phyloP scores from a whole-genome alignment of 306 rosid genomes.

The Glycine latifolia region DNA sequence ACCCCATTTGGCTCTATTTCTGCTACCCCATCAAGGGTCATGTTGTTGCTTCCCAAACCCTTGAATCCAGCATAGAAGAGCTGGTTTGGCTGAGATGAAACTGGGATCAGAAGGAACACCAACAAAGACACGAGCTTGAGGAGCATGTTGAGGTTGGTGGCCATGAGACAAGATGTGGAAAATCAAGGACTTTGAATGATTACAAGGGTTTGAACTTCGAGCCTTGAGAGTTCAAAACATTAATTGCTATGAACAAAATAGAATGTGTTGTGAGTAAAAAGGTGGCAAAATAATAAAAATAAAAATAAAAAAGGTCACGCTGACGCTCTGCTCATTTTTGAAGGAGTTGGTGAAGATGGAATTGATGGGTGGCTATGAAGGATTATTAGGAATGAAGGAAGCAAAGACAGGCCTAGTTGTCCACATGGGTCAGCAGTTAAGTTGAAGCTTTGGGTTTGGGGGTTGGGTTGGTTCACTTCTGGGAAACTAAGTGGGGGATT shows the following conservation, averaged over 20 bases:
- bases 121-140: slow-evolving; percentile 41
- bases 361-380: neutral
- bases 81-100: slow-evolving; percentile 49
- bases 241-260: neutral
- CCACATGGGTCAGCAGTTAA: neutral
- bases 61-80: slow-evolving; percentile 67
- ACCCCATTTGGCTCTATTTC: slow-evolving; percentile 58
- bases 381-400: neutral
- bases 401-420: neutral
- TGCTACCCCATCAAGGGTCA: slow-evolving; percentile 63
- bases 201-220: too few relatives aligned
- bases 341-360: slow-evolving; percentile 11
- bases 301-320: neutral
- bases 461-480: too few relatives aligned
- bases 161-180: slow-evolving; percentile 44
- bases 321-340: neutral
- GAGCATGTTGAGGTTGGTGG: slow-evolving; percentile 40
- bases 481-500: neutral
- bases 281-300: neutral
- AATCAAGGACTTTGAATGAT: slow-evolving; percentile 18
- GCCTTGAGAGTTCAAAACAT: neutral
- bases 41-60: slow-evolving; percentile 50
- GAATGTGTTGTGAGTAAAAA: neutral
- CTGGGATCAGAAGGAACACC: slow-evolving; percentile 47
- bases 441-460: neutral